Conservation (phyloP, 2,329 filamentous ascomycete genomes). For the Diplodia corticola region DNA sequence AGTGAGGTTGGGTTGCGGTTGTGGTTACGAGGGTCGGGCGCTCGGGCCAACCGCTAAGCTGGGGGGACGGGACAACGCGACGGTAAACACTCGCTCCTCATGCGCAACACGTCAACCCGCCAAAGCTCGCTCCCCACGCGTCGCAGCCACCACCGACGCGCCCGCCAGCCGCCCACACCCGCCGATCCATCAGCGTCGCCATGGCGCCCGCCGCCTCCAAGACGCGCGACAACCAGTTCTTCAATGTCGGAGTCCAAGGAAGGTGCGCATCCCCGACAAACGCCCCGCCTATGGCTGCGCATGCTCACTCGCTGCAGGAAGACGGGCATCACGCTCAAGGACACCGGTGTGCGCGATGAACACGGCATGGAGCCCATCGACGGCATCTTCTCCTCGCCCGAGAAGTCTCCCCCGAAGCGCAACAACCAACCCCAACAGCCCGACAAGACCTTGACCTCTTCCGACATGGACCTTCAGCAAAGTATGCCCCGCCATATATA, state of each 20-base stretch:
- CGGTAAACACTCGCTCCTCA: constrained; percentile 10
- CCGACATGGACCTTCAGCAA: constrained; percentile 64
- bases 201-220: constrained; percentile 39
- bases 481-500: constrained; percentile 47
- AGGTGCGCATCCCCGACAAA: constrained; percentile 31
- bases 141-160: not conserved
- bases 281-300: not conserved
- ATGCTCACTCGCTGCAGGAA: constrained; percentile 58
- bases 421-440: constrained; percentile 36
- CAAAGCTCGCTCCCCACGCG: not conserved
- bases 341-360: constrained; percentile 80
- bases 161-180: not conserved
- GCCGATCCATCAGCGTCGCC: not conserved
- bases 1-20: no score
- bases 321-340: constrained; percentile 80
- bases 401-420: constrained; percentile 55
- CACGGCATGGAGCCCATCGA: constrained; percentile 89
- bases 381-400: constrained; percentile 84
- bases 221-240: constrained; percentile 43
- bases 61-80: not conserved
- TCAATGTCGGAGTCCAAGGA: constrained; percentile 43
- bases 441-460: constrained; percentile 49
- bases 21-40: no score
- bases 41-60: constrained; percentile 7
- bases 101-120: constrained; percentile 13